phyloP scores from a whole-genome alignment of 768 basidiomycete species.

The Mycena kentingensis region DNA sequence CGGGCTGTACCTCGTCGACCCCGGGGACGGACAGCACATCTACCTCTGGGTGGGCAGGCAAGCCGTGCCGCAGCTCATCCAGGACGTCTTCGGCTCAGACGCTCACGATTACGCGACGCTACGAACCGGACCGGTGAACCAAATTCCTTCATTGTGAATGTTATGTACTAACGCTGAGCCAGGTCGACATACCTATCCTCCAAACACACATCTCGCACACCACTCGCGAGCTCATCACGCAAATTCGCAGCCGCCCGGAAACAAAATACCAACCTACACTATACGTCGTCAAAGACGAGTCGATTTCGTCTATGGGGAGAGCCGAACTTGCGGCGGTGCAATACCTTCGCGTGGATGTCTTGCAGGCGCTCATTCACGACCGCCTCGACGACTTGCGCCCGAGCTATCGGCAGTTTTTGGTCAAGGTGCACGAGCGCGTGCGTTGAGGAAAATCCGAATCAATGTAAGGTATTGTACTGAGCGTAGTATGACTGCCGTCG shows the following conservation, averaged over 20 bases:
- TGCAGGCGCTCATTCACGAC: slow-evolving; percentile 51
- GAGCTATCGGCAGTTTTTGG: slow-evolving; percentile 50
- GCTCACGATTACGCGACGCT: slow-evolving; percentile 44
- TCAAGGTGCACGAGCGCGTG: slow-evolving; percentile 46
- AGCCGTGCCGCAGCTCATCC: slow-evolving; percentile 51
- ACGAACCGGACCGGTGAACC: slow-evolving; percentile 46
- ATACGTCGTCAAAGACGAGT: slow-evolving; percentile 55
- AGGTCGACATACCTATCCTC: slow-evolving; percentile 47
- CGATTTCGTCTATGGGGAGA: too few species aligned
- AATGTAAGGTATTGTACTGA: too few species aligned
- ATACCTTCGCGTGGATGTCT: slow-evolving; percentile 46
- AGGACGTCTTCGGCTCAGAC: slow-evolving; percentile 48
- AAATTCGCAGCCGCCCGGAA: slow-evolving; percentile 48
- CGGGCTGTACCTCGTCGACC: slow-evolving; percentile 54
- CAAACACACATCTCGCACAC: slow-evolving; percentile 53
- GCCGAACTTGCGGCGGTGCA: too few species aligned
- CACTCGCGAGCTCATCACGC: slow-evolving; percentile 50
- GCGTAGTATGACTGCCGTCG: too few species aligned
- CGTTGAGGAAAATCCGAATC: too few species aligned
- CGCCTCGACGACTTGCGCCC: slow-evolving; percentile 45
- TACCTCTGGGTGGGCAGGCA: slow-evolving; percentile 57
- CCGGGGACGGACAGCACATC: slow-evolving; percentile 49
- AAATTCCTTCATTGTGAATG: not conserved
- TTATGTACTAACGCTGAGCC: not conserved
- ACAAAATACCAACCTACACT: slow-evolving; percentile 49